Conservation (phyloP, 2,329 filamentous ascomycete genomes). For the Xylaria sp. region DNA sequence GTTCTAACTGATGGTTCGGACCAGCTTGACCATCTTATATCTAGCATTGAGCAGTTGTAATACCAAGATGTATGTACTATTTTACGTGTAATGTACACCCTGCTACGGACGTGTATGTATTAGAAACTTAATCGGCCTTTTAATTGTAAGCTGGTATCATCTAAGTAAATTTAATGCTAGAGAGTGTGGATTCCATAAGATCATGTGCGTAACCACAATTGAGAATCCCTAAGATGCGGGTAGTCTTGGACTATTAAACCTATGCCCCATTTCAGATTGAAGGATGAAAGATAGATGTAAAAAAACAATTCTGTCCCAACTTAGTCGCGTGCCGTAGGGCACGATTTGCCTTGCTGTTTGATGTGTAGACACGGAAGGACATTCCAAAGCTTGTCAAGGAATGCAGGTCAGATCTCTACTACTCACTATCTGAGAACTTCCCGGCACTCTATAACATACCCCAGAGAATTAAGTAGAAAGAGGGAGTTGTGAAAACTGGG, state of each 20-base stretch:
- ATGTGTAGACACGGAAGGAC: not conserved
- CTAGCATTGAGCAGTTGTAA: conserved; percentile 65
- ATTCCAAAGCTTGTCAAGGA: conserved; percentile 1
- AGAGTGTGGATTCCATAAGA: conserved; percentile 24
- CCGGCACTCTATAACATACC: not conserved
- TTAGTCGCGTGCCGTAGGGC: not conserved
- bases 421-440: not conserved
- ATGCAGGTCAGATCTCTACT: not conserved
- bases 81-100: not conserved
- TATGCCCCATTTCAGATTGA: conserved; percentile 13
- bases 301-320: not conserved
- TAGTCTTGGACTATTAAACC: conserved; percentile 2
- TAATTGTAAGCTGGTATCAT: conserved; percentile 24
- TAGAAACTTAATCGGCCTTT: conserved; percentile 2
- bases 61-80: not conserved
- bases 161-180: conserved; percentile 28
- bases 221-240: conserved; percentile 20
- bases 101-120: not conserved
- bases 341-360: not conserved
- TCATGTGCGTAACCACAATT: conserved; percentile 18
- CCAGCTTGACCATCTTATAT: conserved; percentile 58
- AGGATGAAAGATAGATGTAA: not conserved
- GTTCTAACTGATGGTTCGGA: conserved; percentile 48
- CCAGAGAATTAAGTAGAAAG: not conserved
- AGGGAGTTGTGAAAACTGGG: not conserved